phyloP scores from a whole-genome alignment of 192 early-diverging fungal species.

The Linnemannia hyalina region DNA sequence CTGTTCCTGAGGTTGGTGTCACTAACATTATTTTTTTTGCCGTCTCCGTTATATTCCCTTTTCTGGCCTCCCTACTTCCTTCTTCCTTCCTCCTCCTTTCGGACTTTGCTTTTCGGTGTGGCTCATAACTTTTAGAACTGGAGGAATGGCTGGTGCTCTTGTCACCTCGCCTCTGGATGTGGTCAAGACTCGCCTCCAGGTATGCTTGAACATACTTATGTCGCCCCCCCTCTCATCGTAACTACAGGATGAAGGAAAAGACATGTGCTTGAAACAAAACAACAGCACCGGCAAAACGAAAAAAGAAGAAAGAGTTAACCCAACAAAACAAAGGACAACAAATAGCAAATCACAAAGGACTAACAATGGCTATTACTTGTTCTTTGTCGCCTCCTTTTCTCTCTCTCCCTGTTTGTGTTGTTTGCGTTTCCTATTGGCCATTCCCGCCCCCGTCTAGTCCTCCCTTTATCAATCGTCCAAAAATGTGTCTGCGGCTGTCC shows the following conservation, averaged over 20 bases:
- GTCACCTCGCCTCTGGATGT: conserved; percentile 95
- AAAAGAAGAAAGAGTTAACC: background rate
- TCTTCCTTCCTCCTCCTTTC: background rate
- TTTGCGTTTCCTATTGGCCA: background rate
- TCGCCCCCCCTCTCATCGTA: background rate
- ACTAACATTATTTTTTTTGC: background rate
- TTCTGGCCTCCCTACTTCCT: conserved; percentile 5
- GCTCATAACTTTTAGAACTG: conserved; percentile 59
- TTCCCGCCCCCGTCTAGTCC: conserved; percentile 21
- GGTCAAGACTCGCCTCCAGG: conserved; percentile 94
- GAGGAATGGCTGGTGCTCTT: conserved; percentile 86
- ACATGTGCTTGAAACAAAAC: background rate
- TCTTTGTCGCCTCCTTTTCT: background rate
- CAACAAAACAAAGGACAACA: background rate
- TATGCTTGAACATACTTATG: conserved; percentile 19
- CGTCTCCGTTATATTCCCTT: background rate
- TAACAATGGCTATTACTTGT: background rate
- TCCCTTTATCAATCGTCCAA: conserved; percentile 42
- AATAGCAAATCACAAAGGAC: background rate
- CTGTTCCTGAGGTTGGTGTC: conserved; percentile 1
- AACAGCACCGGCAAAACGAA: background rate
- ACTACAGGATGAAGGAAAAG: background rate
- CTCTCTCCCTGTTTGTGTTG: background rate
- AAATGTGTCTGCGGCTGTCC: conserved; percentile 8
- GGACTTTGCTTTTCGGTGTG: background rate